A percentile compares a stretch with the other conserved stretches of the same genome.
Conservation (phyloP, 129 eudicot genomes). For the Helichrysum umbraculigerum region DNA sequence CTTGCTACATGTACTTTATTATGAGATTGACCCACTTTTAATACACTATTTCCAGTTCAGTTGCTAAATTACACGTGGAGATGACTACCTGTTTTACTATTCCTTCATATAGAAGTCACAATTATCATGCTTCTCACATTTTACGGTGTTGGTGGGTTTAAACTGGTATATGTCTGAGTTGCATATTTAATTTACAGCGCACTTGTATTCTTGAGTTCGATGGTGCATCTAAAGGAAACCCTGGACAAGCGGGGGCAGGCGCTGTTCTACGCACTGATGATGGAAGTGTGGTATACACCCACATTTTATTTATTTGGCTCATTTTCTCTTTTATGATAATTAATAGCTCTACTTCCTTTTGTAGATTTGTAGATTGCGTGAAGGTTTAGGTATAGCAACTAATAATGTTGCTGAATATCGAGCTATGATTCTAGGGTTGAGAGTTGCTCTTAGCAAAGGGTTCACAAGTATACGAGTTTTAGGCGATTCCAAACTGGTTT, state of each 20-base stretch:
- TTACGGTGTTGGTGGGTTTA: slow-evolving; percentile 1
- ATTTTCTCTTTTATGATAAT: slow-evolving; percentile 11
- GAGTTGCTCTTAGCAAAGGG: slow-evolving; percentile 81
- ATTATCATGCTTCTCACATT: slow-evolving; percentile 1
- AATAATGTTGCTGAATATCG: slow-evolving; percentile 92
- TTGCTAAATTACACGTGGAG: slow-evolving; percentile 7
- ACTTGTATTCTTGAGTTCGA: slow-evolving; percentile 90
- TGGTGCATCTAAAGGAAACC: slow-evolving; percentile 99
- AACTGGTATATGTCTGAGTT: slow-evolving; percentile 23
- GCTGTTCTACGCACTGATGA: slow-evolving; percentile 73
- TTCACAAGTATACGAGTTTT: slow-evolving; percentile 74
- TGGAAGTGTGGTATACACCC: slow-evolving; percentile 61
- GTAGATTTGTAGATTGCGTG: slow-evolving; percentile 86
- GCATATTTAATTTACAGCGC: slow-evolving; percentile 45
- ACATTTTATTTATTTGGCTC: not conserved
- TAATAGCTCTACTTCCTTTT: slow-evolving; percentile 12
- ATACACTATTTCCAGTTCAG: not conserved
- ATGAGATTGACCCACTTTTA: not conserved
- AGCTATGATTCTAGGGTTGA: slow-evolving; percentile 83
- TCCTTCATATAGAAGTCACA: slow-evolving; percentile 12
- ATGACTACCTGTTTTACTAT: not conserved
- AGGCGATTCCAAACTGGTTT: slow-evolving; percentile 95
- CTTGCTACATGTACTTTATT: not conserved
- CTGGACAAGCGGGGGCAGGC: slow-evolving; percentile 99
- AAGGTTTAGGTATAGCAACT: slow-evolving; percentile 91